Conservation (phyloP, 495 filamentous ascomycete species). For the Lasiosphaeriaceae sp. region DNA sequence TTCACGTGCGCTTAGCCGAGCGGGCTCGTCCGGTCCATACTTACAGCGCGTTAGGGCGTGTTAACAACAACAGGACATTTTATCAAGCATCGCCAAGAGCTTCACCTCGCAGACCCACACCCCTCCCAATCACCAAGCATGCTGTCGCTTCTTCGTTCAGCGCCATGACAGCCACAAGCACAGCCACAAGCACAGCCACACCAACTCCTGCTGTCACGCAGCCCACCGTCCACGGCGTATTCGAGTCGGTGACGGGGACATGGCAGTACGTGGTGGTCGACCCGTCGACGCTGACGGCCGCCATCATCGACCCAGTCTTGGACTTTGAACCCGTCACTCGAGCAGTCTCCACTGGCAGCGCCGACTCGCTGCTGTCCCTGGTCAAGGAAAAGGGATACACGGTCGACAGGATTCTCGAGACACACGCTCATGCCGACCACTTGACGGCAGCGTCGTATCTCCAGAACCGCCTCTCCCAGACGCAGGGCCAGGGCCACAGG, state of each 20-base stretch:
- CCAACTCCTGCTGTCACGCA: slow-evolving; percentile 1
- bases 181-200: background rate
- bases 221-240: slow-evolving; percentile 24
- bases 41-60: background rate
- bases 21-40: background rate
- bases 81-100: background rate
- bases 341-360: slow-evolving; percentile 43
- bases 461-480: slow-evolving; percentile 33
- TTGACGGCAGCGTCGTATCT: slow-evolving; percentile 54
- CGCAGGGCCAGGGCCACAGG: slow-evolving; percentile 21
- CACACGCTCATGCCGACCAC: slow-evolving; percentile 61
- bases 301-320: slow-evolving; percentile 58
- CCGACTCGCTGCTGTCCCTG: slow-evolving; percentile 45
- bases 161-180: background rate
- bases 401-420: slow-evolving; percentile 53
- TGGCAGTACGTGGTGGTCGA: slow-evolving; percentile 60
- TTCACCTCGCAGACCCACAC: background rate
- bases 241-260: slow-evolving; percentile 39
- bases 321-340: slow-evolving; percentile 48
- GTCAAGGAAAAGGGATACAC: slow-evolving; percentile 40
- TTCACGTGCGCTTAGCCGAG: background rate
- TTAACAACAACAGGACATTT: background rate
- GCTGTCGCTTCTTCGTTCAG: too few species aligned
- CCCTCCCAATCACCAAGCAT: too few species aligned
- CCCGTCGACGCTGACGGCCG: slow-evolving; percentile 39